phyloP scores from a whole-genome alignment of 345 rosid species.

The Crucihimalaya himalaica region DNA sequence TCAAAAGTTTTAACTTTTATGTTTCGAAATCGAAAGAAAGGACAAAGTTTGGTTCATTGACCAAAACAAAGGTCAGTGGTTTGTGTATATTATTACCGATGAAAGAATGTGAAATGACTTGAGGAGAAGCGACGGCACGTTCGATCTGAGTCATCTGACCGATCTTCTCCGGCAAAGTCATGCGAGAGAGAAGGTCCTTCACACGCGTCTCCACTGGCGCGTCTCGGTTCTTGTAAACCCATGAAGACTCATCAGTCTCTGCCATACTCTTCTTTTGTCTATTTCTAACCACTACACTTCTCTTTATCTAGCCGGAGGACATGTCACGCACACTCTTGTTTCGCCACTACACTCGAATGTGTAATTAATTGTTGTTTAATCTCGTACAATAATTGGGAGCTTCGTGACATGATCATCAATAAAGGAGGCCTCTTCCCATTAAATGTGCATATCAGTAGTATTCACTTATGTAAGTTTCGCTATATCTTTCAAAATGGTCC shows the following conservation, averaged over 20 bases:
- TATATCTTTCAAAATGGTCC: too few species aligned
- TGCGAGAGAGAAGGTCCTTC: slow-evolving; percentile 75
- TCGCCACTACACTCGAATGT: not conserved
- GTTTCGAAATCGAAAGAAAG: not conserved
- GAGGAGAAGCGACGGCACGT: slow-evolving; percentile 54
- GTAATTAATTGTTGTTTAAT: not conserved
- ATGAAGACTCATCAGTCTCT: slow-evolving; percentile 34
- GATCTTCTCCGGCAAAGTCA: slow-evolving; percentile 74
- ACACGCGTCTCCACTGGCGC: slow-evolving; percentile 71
- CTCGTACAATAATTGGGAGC: too few species aligned
- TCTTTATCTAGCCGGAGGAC: not conserved
- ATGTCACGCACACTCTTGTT: not conserved
- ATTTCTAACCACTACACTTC: not conserved
- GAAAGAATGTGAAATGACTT: slow-evolving; percentile 48
- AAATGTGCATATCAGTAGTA: too few species aligned
- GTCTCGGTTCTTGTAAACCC: slow-evolving; percentile 58
- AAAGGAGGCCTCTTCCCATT: too few species aligned
- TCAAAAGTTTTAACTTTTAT: not conserved
- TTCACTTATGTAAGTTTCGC: too few species aligned
- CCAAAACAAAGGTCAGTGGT: not conserved
- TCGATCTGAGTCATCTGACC: slow-evolving; percentile 93
- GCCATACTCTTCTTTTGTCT: not conserved
- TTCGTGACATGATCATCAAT: too few species aligned
- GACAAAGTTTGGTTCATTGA: slow-evolving; percentile 7
- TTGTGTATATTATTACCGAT: slow-evolving; percentile 49